These are phyloP conservation scores for Hypomontagnella submonticulosa DNA, from an alignment of 495 filamentous ascomycete genomes.

Conservation along the genomic window DNA sequence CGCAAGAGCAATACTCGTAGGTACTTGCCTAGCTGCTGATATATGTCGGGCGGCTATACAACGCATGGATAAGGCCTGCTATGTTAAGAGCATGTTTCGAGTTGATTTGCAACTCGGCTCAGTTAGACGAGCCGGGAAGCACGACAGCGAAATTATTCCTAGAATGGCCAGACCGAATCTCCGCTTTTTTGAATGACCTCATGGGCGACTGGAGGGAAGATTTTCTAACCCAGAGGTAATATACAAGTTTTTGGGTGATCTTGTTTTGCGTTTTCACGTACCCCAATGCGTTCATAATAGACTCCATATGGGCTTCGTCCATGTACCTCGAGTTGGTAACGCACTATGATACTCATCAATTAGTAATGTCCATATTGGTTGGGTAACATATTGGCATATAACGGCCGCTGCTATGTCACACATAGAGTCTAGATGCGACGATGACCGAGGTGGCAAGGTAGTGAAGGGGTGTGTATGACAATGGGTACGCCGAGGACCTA, in stretches of 20 bases:
- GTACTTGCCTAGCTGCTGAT: neutral
- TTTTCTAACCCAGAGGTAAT: constrained; percentile 79
- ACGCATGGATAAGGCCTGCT: constrained; percentile 5
- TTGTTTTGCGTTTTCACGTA: constrained; percentile 74
- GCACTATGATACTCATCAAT: constrained; percentile 60
- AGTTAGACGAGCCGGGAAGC: constrained; percentile 50
- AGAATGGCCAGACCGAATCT: constrained; percentile 74
- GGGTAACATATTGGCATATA: neutral
- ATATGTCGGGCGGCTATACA: constrained; percentile 10
- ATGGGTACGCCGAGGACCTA: neutral
- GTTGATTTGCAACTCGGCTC: constrained; percentile 12
- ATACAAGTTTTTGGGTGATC: constrained; percentile 82
- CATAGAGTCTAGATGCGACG: no score
- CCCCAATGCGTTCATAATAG: constrained; percentile 81
- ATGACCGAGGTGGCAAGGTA: neutral
- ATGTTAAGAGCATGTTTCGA: neutral
- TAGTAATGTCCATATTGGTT: constrained; percentile 10
- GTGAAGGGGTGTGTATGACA: neutral
- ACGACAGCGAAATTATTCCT: constrained; percentile 93
- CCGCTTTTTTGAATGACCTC: constrained; percentile 66
- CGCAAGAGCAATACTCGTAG: constrained; percentile 15
- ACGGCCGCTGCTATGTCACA: neutral
- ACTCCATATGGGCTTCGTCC: constrained; percentile 73
- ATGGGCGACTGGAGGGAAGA: constrained; percentile 33
- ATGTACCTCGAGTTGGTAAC: constrained; percentile 93